A percentile compares a stretch with the other conserved stretches of the same genome.
Evolutionary conservation across 2,329 filamentous ascomycete species (phyloP).

Genomic region (Cadophora malorum): DNA sequence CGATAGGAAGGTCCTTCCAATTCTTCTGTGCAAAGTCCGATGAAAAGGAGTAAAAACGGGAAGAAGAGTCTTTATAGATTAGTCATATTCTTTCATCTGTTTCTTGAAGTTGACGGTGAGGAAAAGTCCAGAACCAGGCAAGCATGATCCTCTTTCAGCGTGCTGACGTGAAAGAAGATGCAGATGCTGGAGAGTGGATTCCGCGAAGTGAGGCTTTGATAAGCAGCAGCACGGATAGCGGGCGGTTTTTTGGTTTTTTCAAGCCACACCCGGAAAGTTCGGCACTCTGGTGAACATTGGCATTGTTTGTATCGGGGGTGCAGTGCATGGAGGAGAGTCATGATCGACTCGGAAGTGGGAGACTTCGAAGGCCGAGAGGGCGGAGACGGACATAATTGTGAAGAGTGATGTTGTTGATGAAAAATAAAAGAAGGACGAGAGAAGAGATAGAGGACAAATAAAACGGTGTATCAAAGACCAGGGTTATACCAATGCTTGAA

Average conservation of each 20-base stretch:
- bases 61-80: not conserved
- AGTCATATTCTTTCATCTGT: not conserved
- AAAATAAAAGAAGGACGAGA: not conserved
- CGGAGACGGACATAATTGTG: not conserved
- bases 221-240: slow-evolving; percentile 14
- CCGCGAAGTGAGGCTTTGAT: slow-evolving; percentile 7
- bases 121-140: slow-evolving; percentile 2
- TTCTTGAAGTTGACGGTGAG: not conserved
- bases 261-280: slow-evolving; percentile 13
- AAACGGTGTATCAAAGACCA: no score
- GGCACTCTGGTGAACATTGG: slow-evolving; percentile 11
- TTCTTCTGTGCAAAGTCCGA: not conserved
- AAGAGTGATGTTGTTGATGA: slow-evolving; percentile 1
- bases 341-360: slow-evolving; percentile 2
- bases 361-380: slow-evolving; percentile 2
- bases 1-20: not conserved
- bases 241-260: not conserved
- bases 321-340: slow-evolving; percentile 9
- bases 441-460: not conserved
- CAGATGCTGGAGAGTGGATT: not conserved
- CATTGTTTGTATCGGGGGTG: not conserved
- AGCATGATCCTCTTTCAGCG: slow-evolving; percentile 2
- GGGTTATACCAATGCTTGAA: not conserved
- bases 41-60: no score
- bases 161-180: not conserved